Conservation (phyloP, 495 filamentous ascomycete species). For the Staphylotrichum longicolle region DNA sequence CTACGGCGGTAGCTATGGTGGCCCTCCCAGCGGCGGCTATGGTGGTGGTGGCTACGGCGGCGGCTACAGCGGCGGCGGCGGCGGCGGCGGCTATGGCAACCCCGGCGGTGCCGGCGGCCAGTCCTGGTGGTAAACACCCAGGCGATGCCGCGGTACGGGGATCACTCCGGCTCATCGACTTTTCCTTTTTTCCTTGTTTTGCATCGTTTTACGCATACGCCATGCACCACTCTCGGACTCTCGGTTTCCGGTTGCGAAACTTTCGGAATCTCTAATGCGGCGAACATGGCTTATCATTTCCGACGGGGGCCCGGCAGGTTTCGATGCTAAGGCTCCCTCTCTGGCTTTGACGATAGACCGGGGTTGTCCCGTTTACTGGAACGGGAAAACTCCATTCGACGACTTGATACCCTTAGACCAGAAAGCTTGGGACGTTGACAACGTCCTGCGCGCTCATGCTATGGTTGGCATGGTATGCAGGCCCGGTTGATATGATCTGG, state of each 20-base stretch:
- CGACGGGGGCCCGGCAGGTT: conserved; percentile 26
- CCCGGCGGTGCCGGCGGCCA: conserved; percentile 77
- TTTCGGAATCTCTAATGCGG: conserved; percentile 32
- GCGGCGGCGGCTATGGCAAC: conserved; percentile 67
- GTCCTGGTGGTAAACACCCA: conserved; percentile 81
- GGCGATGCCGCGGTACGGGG: conserved; percentile 19
- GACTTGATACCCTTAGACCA: conserved; percentile 47
- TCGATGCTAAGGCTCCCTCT: conserved; percentile 27
- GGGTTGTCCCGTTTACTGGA: conserved; percentile 27
- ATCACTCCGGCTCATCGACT: conserved; percentile 6
- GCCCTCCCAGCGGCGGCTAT: conserved; percentile 54
- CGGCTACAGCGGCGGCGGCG: conserved; percentile 72
- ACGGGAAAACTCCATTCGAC: conserved; percentile 26
- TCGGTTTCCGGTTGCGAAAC: conserved; percentile 7
- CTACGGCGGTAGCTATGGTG: conserved; percentile 37
- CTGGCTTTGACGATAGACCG: conserved; percentile 38
- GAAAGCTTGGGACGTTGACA: conserved; percentile 31
- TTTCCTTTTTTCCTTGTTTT: conserved; percentile 20
- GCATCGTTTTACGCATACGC: conserved; percentile 18
- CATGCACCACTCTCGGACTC: conserved; percentile 21
- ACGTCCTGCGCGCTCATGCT: conserved; percentile 28
- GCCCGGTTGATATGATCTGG: conserved; percentile 35
- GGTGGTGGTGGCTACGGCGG: conserved; percentile 43
- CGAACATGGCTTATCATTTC: conserved; percentile 35
- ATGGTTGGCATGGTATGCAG: conserved; percentile 32